Base-by-base conservation (phyloP, 495 filamentous ascomycete species). In the Niebla homalea region DNA sequence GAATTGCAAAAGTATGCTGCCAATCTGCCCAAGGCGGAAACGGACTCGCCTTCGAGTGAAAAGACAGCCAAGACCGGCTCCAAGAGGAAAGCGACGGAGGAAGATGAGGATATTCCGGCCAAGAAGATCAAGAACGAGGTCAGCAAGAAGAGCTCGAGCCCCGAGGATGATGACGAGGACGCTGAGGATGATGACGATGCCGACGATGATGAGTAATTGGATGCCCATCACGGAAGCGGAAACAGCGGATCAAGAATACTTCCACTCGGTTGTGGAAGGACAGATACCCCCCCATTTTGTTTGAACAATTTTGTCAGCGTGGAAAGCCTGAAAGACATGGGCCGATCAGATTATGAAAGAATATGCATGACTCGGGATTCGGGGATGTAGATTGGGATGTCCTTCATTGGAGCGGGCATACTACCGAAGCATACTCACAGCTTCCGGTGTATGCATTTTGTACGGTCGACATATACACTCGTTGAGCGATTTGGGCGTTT, bases 81-180 rank as follows among this genome's bases (percentile, higher is more conserved):
- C 47, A 77, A 77, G 56, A 67, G 74, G 21, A 77, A 76, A 53
- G 71, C 69, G 46, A 61, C 62, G 36, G 65, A 68, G 25, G 70
- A 73, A 40, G 69, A 69, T 6, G 63, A 59, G 35, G 46, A 57
- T 32, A 67, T 60, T 41, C 61, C 67, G 8, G 52, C 62, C 18
- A 77, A 77, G 60, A 77, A 75, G 54, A 57, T 61, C 43, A 77
- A 75, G 67, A 62, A 52, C 16, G 56, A 56, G 22, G 51, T 51
- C 15, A 32, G 55, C 1, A 60, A 65, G 45, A 57, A 60, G 20
- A 72, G 62, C 43, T 60, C 61, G 15, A 73, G 67, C 44, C 60
- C 64, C 50, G 73, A 75, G 36, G 73, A 71, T 16, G 73, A 67
- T 18, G 73, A 76, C 51, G 73, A 76, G 49, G 72, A 70, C 58